Conservation (phyloP, 768 basidiomycete genomes). For the Naganishia antarctica region DNA sequence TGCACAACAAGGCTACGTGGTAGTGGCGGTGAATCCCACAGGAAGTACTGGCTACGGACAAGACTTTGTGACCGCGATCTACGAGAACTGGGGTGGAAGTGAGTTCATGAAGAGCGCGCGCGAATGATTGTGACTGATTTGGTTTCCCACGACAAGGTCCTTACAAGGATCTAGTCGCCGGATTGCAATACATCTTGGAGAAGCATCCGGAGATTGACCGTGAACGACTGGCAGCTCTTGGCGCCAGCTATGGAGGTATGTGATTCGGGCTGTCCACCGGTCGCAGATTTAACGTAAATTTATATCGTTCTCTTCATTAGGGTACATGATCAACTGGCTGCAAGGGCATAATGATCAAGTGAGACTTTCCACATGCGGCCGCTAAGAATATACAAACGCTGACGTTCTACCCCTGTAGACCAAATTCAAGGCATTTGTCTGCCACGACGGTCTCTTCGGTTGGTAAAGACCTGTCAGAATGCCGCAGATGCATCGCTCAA, state of each 20-base stretch:
- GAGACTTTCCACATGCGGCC: neutral
- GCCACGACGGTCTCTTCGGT: conserved; percentile 75
- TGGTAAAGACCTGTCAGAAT: neutral
- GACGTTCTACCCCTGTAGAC: neutral
- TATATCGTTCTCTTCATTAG: neutral
- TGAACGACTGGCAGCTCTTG: conserved; percentile 55
- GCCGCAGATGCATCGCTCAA: neutral
- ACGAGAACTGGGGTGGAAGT: conserved; percentile 50
- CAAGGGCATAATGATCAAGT: conserved; percentile 75
- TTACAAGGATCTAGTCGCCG: conserved; percentile 49
- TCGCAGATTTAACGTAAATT: conserved; percentile 4
- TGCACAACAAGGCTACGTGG: conserved; percentile 63
- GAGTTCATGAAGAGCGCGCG: no score
- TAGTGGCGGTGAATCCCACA: conserved; percentile 83
- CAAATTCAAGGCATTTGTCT: conserved; percentile 83
- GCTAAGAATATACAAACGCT: no score
- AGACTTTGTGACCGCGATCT: conserved; percentile 47
- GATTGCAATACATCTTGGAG: conserved; percentile 43
- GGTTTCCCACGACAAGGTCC: conserved; percentile 17
- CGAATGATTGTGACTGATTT: neutral
- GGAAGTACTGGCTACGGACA: conserved; percentile 92
- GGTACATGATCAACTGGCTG: conserved; percentile 69
- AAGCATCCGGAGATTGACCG: conserved; percentile 49
- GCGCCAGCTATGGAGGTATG: conserved; percentile 73
- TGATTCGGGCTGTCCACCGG: conserved; percentile 69